Percentiles rank a stretch among this genome's conserved stretches.
phyloP scores from a whole-genome alignment of 129 eudicot species.

The Flaveria ramosissima region DNA sequence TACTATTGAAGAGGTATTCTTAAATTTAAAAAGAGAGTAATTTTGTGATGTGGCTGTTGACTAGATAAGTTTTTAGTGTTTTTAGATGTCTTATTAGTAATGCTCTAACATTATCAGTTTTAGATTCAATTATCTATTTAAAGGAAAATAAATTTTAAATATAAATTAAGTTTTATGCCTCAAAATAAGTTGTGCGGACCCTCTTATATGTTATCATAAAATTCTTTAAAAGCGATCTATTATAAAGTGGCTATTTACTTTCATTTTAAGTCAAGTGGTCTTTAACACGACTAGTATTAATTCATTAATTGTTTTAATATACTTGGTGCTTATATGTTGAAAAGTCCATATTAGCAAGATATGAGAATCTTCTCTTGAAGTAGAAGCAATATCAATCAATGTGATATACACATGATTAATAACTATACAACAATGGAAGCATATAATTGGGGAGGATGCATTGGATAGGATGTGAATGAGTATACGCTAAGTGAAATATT shows the following conservation, averaged over 20 bases:
- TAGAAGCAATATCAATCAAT: conserved; percentile 18
- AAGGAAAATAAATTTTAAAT: too few species aligned
- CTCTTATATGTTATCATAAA: background rate
- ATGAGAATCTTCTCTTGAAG: background rate
- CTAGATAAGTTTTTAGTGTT: too few species aligned
- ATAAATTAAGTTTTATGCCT: background rate
- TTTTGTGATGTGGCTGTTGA: too few species aligned
- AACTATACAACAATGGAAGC: conserved; percentile 12
- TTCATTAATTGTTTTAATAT: background rate
- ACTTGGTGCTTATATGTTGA: background rate
- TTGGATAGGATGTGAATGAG: conserved; percentile 16
- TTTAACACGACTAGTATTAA: background rate
- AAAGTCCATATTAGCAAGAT: background rate
- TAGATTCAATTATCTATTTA: too few species aligned
- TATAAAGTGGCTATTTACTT: background rate
- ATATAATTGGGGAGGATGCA: conserved; percentile 4
- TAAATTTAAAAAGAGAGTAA: too few species aligned
- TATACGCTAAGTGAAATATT: conserved; percentile 26
- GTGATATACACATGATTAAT: conserved; percentile 22
- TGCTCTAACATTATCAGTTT: too few species aligned
- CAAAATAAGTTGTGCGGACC: background rate
- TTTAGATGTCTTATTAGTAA: too few species aligned
- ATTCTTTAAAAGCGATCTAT: background rate
- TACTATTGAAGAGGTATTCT: too few species aligned
- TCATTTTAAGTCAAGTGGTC: background rate